Percentiles rank a stretch among this genome's conserved stretches.
Conservation (phyloP, 768 basidiomycete species). For the Hypsizygus marmoreus region DNA sequence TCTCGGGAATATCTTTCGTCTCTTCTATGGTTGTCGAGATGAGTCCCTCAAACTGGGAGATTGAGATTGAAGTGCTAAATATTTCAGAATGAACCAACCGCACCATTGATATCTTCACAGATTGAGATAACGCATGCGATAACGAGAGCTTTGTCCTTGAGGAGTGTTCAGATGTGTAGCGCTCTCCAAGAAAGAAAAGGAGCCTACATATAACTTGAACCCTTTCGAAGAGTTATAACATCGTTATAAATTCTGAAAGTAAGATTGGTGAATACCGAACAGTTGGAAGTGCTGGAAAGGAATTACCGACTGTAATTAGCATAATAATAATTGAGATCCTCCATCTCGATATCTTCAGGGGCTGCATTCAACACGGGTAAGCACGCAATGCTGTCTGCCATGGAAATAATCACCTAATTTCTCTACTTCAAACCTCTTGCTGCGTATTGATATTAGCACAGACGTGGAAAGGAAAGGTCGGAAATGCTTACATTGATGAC, state of each 20-base stretch:
- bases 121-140: constrained; percentile 94
- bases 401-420: constrained; percentile 59
- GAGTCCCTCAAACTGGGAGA: constrained; percentile 79
- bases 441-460: constrained; percentile 34
- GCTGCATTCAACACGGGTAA: constrained; percentile 40
- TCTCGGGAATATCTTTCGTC: constrained; percentile 94
- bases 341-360: constrained; percentile 91
- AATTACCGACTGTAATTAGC: constrained; percentile 92
- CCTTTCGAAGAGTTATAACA: constrained; percentile 92
- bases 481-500: constrained; percentile 74
- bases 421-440: constrained; percentile 94
- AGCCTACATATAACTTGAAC: constrained; percentile 91
- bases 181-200: constrained; percentile 4
- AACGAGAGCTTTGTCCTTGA: constrained; percentile 92
- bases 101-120: constrained; percentile 94
- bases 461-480: constrained; percentile 1
- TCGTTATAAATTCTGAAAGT: constrained; percentile 87
- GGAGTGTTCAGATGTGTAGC: not conserved
- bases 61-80: not conserved
- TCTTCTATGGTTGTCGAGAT: constrained; percentile 94
- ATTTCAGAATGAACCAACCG: constrained; percentile 8
- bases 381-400: constrained; percentile 5
- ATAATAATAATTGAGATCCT: constrained; percentile 96
- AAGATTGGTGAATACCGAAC: constrained; percentile 7
- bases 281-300: not conserved